Evolutionary conservation across 129 eudicot species (phyloP).

Genomic region (Dittrichia graveolens): DNA sequence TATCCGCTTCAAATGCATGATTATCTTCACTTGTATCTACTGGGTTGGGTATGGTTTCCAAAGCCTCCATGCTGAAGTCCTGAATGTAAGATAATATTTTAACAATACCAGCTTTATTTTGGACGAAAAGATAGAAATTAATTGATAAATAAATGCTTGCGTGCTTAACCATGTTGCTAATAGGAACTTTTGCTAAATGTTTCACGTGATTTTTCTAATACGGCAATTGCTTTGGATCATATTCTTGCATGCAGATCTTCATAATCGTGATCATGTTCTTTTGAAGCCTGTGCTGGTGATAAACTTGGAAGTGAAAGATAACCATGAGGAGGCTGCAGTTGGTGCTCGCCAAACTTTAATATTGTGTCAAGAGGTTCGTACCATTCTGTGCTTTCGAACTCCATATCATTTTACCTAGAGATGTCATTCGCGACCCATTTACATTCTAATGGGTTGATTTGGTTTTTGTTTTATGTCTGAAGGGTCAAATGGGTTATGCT

Average conservation of each 20-base stretch:
- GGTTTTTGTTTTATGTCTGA: background rate
- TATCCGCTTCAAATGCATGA: too few relatives aligned
- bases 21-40: too few relatives aligned
- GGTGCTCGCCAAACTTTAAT: slow-evolving; percentile 78
- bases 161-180: too few relatives aligned
- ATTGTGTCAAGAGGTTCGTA: slow-evolving; percentile 75
- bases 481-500: background rate
- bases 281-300: slow-evolving; percentile 73
- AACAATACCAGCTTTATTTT: too few relatives aligned
- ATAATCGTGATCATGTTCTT: slow-evolving; percentile 67
- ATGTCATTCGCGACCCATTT: background rate
- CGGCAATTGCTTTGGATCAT: too few relatives aligned
- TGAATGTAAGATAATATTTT: too few relatives aligned
- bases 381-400: background rate
- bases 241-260: slow-evolving; percentile 55
- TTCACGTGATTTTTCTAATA: too few relatives aligned
- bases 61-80: too few relatives aligned
- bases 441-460: background rate
- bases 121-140: too few relatives aligned
- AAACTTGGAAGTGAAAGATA: slow-evolving; percentile 90
- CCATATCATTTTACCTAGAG: background rate
- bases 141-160: too few relatives aligned
- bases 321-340: slow-evolving; percentile 89
- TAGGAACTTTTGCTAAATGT: too few relatives aligned
- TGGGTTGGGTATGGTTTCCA: too few relatives aligned